Percentiles rank a stretch among this genome's conserved stretches.
phyloP scores from a whole-genome alignment of 805 yeast genomes.

The Danielia oregonensis region DNA sequence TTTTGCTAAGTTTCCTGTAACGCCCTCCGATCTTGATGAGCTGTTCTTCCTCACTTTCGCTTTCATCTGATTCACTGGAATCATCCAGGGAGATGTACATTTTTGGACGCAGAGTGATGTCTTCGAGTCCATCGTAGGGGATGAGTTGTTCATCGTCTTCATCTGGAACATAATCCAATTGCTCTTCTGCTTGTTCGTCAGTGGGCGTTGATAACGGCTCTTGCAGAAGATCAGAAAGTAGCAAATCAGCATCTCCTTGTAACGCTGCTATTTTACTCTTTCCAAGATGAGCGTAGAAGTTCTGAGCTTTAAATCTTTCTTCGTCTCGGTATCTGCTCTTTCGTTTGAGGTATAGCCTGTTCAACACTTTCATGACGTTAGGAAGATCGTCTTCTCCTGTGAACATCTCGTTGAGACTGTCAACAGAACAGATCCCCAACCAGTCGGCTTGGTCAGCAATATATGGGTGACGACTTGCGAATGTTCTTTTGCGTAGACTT shows the following conservation, averaged over 20 bases:
- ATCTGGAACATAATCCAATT: slow-evolving; percentile 4
- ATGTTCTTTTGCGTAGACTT: slow-evolving; percentile 37
- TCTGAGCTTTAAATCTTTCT: slow-evolving; percentile 35
- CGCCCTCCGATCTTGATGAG: slow-evolving; percentile 17
- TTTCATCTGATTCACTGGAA: not conserved
- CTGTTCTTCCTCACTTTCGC: slow-evolving; percentile 11
- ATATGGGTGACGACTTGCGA: slow-evolving; percentile 43
- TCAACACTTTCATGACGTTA: slow-evolving; percentile 31
- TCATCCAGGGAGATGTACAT: slow-evolving; percentile 1
- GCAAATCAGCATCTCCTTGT: slow-evolving; percentile 9
- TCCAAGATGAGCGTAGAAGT: slow-evolving; percentile 37
- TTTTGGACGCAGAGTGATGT: slow-evolving; percentile 4
- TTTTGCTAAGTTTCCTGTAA: slow-evolving; percentile 24
- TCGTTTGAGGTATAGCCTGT: slow-evolving; percentile 28
- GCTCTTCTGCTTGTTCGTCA: slow-evolving; percentile 6
- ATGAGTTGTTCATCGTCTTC: slow-evolving; percentile 7
- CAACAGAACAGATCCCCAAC: slow-evolving; percentile 34
- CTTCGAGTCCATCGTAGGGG: slow-evolving; percentile 10
- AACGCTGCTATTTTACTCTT: slow-evolving; percentile 13
- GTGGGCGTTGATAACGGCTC: not conserved
- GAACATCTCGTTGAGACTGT: slow-evolving; percentile 36
- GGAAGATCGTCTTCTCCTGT: slow-evolving; percentile 28
- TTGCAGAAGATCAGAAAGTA: not conserved
- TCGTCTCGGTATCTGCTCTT: slow-evolving; percentile 35
- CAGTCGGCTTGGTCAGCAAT: slow-evolving; percentile 43